Base-by-base conservation (phyloP, 2,329 filamentous ascomycete species). In the Alternaria arborescens region DNA sequence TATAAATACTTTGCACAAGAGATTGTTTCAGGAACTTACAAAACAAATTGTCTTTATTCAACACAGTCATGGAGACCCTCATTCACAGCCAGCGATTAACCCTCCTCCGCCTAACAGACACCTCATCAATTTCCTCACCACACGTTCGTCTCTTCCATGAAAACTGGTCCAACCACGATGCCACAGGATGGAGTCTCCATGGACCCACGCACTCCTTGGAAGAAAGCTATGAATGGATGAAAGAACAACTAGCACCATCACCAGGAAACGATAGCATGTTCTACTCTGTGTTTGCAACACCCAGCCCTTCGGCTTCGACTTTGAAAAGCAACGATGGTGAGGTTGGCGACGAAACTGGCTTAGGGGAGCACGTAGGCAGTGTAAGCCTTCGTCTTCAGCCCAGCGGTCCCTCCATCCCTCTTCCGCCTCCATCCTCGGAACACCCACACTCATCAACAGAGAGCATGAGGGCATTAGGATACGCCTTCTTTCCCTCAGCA, bases 131-230 rank as follows among this genome's bases (percentile, higher is more conserved):
- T 8, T 69, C 32, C 32, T 36, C 32, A 16, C 32, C 32, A 11
- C 72, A 75, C 50, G 47, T 74, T 14, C 60, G 65, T 44, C 71
- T 69, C 68, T 75, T 75, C 58, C 72, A 77, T 40, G 61, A 70
- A 32, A 58, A 67, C 34, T 74, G 72, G 71, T 59, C 48, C 10
- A 62, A 75, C 20, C 58, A 61, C 7, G 58, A 52, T 1, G 62
- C 62, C 30, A 77, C 73, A 44, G 44, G 59, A 18, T 75, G 72
- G 73, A 72, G 69, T 52, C 48, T 74, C 5, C 72, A 68, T 48
- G 72, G 71, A 4, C 36, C 61, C 6, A 65, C 58, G 4, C 54
- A 66, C 6, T 62, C 69, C 6, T 46, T 72, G 0, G 22, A 43
- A 5, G 70, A 74, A 53, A 68, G 62, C 47, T 67, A 62, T 2